Evolutionary conservation across 805 yeast species (phyloP).

Genomic region (Ogataea saltuana): DNA sequence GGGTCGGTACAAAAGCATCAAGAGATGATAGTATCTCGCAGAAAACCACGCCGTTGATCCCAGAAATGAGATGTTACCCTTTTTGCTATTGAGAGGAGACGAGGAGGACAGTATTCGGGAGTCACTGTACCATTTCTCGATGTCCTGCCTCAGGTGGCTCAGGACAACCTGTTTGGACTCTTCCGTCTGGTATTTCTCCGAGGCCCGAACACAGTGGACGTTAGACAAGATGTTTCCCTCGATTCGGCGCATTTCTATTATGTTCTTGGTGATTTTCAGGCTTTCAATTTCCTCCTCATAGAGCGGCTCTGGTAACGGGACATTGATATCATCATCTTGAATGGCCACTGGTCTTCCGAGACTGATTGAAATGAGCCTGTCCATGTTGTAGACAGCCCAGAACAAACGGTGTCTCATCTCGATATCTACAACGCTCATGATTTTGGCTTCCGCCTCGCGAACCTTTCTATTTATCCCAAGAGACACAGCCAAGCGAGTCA

Average conservation of each 20-base stretch:
- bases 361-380: slow-evolving; percentile 30
- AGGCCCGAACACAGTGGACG: slow-evolving; percentile 47
- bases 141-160: slow-evolving; percentile 36
- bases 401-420: slow-evolving; percentile 45
- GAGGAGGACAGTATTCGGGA: slow-evolving; percentile 25
- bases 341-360: slow-evolving; percentile 32
- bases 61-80: slow-evolving; percentile 27
- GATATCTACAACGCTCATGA: slow-evolving; percentile 36
- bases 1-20: slow-evolving; percentile 50
- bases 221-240: slow-evolving; percentile 48
- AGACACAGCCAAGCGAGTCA: slow-evolving; percentile 45
- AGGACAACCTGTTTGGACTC: slow-evolving; percentile 39
- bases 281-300: slow-evolving; percentile 44
- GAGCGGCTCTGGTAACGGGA: slow-evolving; percentile 35
- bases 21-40: slow-evolving; percentile 47
- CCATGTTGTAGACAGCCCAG: slow-evolving; percentile 34
- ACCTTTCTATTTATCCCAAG: slow-evolving; percentile 47
- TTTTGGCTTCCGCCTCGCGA: slow-evolving; percentile 30
- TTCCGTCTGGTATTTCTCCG: slow-evolving; percentile 30
- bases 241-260: slow-evolving; percentile 45
- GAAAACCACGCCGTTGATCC: slow-evolving; percentile 39
- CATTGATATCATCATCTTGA: slow-evolving; percentile 32
- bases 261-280: slow-evolving; percentile 41
- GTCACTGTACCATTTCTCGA: slow-evolving; percentile 39
- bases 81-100: slow-evolving; percentile 7